A percentile compares a stretch with the other conserved stretches of the same genome.
Conservation (phyloP, 768 basidiomycete species). For the Boletus reticulatus region DNA sequence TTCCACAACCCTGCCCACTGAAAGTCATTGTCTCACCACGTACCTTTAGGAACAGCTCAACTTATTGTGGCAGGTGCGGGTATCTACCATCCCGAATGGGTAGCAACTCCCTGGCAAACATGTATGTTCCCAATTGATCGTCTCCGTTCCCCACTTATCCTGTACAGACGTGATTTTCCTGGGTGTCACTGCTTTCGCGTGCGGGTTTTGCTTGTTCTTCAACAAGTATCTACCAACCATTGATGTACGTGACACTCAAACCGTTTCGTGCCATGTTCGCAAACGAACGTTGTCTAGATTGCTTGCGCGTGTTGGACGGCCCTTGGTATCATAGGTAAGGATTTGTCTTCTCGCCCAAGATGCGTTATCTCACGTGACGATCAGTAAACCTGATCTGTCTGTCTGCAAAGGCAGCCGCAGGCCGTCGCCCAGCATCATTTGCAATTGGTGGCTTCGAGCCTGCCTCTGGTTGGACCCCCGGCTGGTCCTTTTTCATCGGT, state of each 20-base stretch:
- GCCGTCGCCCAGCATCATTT: conserved; percentile 52
- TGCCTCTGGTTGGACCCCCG: conserved; percentile 65
- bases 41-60: conserved; percentile 49
- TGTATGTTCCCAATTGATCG: conserved; percentile 33
- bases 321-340: conserved; percentile 49
- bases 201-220: conserved; percentile 53
- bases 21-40: background rate
- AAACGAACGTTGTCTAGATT: conserved; percentile 35
- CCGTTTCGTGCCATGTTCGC: background rate
- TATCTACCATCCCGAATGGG: conserved; percentile 59
- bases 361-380: conserved; percentile 12
- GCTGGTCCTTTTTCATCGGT: conserved; percentile 70
- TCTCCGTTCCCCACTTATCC: background rate
- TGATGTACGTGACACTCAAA: conserved; percentile 37
- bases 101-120: conserved; percentile 58
- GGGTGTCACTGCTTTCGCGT: conserved; percentile 46
- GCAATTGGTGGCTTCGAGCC: conserved; percentile 61
- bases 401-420: conserved; percentile 54
- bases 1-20: too few relatives aligned
- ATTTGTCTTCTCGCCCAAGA: background rate
- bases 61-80: conserved; percentile 56
- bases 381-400: conserved; percentile 55
- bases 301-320: conserved; percentile 64
- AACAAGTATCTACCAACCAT: conserved; percentile 49
- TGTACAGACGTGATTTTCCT: conserved; percentile 53